phyloP scores from a whole-genome alignment of 106 monocot genomes.

The Hemerocallis citrina region DNA sequence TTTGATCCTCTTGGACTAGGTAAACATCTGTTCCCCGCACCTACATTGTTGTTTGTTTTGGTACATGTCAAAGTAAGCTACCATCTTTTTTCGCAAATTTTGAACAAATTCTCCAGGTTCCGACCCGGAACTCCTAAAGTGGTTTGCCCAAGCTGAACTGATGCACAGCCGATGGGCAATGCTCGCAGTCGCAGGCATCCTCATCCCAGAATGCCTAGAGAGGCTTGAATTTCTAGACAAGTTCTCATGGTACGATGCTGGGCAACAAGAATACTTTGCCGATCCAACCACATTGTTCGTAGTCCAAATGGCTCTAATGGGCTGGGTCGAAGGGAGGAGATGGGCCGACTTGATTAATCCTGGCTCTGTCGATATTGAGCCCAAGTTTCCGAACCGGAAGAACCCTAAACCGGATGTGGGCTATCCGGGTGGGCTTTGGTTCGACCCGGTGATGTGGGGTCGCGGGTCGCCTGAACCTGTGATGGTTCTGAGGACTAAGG shows the following conservation, averaged over 20 bases:
- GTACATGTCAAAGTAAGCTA: neutral
- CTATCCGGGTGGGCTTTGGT: slow-evolving; percentile 79
- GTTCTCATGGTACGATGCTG: slow-evolving; percentile 80
- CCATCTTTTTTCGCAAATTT: neutral
- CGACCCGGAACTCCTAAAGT: slow-evolving; percentile 63
- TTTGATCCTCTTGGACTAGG: slow-evolving; percentile 92
- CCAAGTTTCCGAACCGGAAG: slow-evolving; percentile 49
- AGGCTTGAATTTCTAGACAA: slow-evolving; percentile 54
- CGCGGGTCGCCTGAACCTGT: slow-evolving; percentile 71
- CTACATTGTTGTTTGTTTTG: no score
- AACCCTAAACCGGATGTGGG: slow-evolving; percentile 72
- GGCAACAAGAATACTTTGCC: slow-evolving; percentile 53
- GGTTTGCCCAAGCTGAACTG: slow-evolving; percentile 92
- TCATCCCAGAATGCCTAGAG: slow-evolving; percentile 63
- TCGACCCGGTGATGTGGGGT: slow-evolving; percentile 80
- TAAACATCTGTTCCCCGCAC: slow-evolving; percentile 1
- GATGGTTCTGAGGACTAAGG: slow-evolving; percentile 80
- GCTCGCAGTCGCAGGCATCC: slow-evolving; percentile 80
- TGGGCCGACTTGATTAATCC: slow-evolving; percentile 73
- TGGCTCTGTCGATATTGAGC: slow-evolving; percentile 59
- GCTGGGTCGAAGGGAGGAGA: slow-evolving; percentile 80
- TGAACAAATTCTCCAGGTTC: slow-evolving; percentile 41
- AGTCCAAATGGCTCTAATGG: slow-evolving; percentile 74
- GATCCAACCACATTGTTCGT: slow-evolving; percentile 67
- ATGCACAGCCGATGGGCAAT: slow-evolving; percentile 93